phyloP scores from a whole-genome alignment of 2,329 filamentous ascomycete genomes.

The Xylaria polymorpha region DNA sequence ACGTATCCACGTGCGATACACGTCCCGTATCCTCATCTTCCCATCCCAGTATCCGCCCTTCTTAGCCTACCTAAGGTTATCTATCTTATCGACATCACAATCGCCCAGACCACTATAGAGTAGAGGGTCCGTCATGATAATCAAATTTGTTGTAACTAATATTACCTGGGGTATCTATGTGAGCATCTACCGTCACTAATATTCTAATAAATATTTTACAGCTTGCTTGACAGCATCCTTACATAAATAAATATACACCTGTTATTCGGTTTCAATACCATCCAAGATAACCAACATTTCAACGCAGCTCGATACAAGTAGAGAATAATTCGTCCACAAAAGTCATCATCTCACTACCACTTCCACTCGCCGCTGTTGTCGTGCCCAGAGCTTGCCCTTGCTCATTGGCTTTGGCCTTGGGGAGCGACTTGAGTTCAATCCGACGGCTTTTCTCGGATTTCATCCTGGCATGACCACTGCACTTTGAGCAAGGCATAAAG shows the following conservation, averaged over 20 bases:
- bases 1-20: constrained; percentile 31
- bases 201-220: constrained; percentile 3
- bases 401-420: constrained; percentile 36
- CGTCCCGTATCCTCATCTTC: background rate
- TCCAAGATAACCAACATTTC: background rate
- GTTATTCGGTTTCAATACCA: background rate
- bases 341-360: constrained; percentile 48
- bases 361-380: constrained; percentile 52
- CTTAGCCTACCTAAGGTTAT: background rate
- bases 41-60: background rate
- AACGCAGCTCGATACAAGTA: constrained; percentile 45
- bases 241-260: background rate
- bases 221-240: background rate
- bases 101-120: background rate
- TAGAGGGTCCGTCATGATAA: too few relatives aligned
- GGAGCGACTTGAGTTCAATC: constrained; percentile 23
- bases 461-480: constrained; percentile 2
- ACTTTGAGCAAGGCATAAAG: background rate
- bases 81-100: background rate
- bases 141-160: too few relatives aligned
- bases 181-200: background rate
- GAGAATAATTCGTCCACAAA: constrained; percentile 50
- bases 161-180: too few relatives aligned
- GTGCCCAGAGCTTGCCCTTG: constrained; percentile 43
- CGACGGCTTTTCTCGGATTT: background rate